These are phyloP conservation scores for Fusarium globosum DNA, from an alignment of 2,329 filamentous ascomycete species.

Conservation along the genomic window DNA sequence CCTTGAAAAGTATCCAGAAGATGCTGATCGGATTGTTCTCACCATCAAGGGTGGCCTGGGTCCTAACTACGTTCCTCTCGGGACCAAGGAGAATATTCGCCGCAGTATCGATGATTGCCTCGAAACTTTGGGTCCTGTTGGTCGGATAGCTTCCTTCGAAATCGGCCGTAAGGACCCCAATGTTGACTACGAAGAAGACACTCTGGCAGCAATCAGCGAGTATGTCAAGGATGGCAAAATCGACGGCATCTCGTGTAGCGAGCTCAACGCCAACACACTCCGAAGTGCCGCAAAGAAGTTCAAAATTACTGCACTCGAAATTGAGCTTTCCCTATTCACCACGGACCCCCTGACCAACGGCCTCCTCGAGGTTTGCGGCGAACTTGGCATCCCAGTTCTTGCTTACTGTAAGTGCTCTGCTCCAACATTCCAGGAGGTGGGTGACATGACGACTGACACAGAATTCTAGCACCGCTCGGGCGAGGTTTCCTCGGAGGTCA, in stretches of 20 bases:
- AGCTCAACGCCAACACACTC: conserved; percentile 59
- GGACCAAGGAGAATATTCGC: conserved; percentile 62
- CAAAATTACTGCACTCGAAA: conserved; percentile 59
- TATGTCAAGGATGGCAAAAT: conserved; percentile 60
- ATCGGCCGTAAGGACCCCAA: conserved; percentile 65
- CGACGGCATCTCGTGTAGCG: conserved; percentile 59
- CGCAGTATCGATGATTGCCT: conserved; percentile 66
- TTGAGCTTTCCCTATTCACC: conserved; percentile 60
- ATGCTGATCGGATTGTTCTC: conserved; percentile 68
- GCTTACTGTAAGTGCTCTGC: conserved; percentile 64
- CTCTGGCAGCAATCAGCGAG: conserved; percentile 57
- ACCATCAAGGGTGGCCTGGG: conserved; percentile 68
- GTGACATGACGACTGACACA: conserved; percentile 10
- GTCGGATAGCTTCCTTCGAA: conserved; percentile 68
- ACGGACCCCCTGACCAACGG: conserved; percentile 59
- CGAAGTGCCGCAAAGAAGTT: conserved; percentile 55
- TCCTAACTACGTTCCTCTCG: conserved; percentile 54
- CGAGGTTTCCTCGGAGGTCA: conserved; percentile 62
- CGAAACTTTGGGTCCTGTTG: conserved; percentile 50
- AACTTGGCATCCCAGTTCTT: conserved; percentile 73
- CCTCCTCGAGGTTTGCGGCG: conserved; percentile 62
- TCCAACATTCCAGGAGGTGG: background rate
- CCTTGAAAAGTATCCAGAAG: conserved; percentile 69
- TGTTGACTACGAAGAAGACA: conserved; percentile 57
- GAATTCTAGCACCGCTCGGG: conserved; percentile 57